Base-by-base conservation (phyloP, 1,284 basidiomycete species). In the Ustilago esculenta region DNA sequence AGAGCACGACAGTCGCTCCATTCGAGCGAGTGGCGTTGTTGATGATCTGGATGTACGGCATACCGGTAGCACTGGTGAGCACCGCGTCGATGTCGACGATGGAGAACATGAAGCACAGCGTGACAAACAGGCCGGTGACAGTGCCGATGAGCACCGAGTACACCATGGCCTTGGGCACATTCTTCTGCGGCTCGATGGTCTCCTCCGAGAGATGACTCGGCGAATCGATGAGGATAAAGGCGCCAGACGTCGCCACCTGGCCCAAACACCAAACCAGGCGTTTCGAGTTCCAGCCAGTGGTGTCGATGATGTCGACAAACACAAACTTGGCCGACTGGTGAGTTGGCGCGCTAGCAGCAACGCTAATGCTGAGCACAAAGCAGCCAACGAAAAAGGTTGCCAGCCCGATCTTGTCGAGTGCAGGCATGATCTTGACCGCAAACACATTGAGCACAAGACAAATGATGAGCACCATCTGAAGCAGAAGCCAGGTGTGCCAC, bases 61-160 rank as follows among this genome's bases (percentile, higher is more conserved):
- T 51, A 9, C 58, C 58, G 2, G 40, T 43, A 3, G 58, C 58
- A n/a, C 51, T 60, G 12, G 37, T 24, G 7, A 60, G 51, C 3
- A 60, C 58, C n/a, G 51, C 58, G 20, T 60, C 58, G n/a, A 60
- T 54, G 46, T 60, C 58, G 30, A 54, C 51, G 25, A 60, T 60
- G 24, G 58, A 60, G 20, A 60, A 60, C 58, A 60, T 60, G 45
- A 60, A 60, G 51, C 58, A 60, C 21, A 60, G 58, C 17, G 58
- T 60, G 23, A 60, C 58, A 20, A 60, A 60, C 3, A 60, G 46
- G 8, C 58, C 58, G 7, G 58, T 60, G 18, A 60, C 41, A 5
- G 58, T 60, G 25, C 58, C 58, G 36, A 60, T 60, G 25, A 60
- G 45, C 2, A 60, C 58, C 23, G 58, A 60, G 32, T 54, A 60